A percentile compares a stretch with the other conserved stretches of the same genome.
phyloP scores from a whole-genome alignment of 2,329 filamentous ascomycete species.

The Paecilomyces niveus region DNA sequence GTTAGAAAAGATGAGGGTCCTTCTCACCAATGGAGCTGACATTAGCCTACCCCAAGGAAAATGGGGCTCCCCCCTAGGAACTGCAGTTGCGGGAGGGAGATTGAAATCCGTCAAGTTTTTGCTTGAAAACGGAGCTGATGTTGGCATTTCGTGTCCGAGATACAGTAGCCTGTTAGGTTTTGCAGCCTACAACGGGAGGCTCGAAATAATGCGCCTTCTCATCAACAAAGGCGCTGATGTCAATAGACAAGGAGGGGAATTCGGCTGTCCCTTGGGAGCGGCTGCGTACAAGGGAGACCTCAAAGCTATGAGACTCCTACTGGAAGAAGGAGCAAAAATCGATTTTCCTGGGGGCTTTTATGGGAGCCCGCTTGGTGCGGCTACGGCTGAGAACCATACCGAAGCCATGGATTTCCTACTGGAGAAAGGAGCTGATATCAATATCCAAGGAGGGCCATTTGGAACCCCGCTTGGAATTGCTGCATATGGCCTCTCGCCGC shows the following conservation, averaged over 20 bases:
- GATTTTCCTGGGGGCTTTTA: background rate
- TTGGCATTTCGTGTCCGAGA: background rate
- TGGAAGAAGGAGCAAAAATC: background rate
- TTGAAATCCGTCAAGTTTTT: background rate
- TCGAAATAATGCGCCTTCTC: background rate
- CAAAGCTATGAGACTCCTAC: background rate
- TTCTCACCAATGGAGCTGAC: background rate
- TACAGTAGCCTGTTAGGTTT: background rate
- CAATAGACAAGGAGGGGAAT: background rate
- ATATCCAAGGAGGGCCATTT: background rate
- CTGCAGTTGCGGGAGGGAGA: background rate
- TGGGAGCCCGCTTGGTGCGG: background rate
- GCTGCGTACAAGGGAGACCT: background rate
- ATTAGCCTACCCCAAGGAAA: background rate
- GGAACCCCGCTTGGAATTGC: background rate
- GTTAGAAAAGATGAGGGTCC: background rate
- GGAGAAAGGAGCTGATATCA: background rate
- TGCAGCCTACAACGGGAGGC: background rate
- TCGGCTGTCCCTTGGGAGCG: background rate
- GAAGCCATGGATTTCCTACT: background rate
- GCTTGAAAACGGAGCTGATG: background rate
- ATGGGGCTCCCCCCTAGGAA: background rate
- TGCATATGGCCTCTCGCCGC: background rate
- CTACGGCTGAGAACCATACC: background rate
- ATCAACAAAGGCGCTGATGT: background rate